Percentiles rank a stretch among this genome's conserved stretches.
These are phyloP conservation scores for Mucor ambiguus DNA, from an alignment of 371 early-diverging fungal species.

Conservation along the genomic window DNA sequence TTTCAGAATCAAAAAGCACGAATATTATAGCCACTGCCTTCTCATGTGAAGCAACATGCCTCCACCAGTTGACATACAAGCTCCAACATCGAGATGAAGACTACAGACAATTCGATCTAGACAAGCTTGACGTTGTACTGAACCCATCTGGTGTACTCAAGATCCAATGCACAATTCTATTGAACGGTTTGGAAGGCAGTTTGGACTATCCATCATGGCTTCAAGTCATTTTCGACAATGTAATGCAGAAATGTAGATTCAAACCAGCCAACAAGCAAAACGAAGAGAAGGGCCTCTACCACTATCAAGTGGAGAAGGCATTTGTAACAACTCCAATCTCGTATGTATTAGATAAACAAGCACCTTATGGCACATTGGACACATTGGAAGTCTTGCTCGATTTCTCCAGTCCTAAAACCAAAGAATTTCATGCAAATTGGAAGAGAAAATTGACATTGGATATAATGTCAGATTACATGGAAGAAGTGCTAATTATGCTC, in stretches of 20 bases:
- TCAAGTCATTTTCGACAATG: background rate
- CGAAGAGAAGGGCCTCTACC: background rate
- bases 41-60: constrained; percentile 4
- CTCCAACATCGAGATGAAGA: background rate
- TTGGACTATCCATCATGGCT: constrained; percentile 18
- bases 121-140: constrained; percentile 17
- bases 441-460: background rate
- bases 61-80: constrained; percentile 4
- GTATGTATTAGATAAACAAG: constrained; percentile 16
- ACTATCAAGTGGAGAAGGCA: constrained; percentile 13
- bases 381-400: constrained; percentile 15
- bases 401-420: constrained; percentile 12
- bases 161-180: background rate
- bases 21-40: background rate
- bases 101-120: constrained; percentile 5
- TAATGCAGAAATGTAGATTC: constrained; percentile 8
- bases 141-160: background rate
- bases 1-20: background rate
- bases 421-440: constrained; percentile 12
- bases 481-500: background rate
- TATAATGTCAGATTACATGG: background rate
- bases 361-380: constrained; percentile 18
- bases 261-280: background rate
- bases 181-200: constrained; percentile 10
- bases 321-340: constrained; percentile 26